phyloP scores from a whole-genome alignment of 2,329 filamentous ascomycete genomes.

The Colletotrichum camelliae region DNA sequence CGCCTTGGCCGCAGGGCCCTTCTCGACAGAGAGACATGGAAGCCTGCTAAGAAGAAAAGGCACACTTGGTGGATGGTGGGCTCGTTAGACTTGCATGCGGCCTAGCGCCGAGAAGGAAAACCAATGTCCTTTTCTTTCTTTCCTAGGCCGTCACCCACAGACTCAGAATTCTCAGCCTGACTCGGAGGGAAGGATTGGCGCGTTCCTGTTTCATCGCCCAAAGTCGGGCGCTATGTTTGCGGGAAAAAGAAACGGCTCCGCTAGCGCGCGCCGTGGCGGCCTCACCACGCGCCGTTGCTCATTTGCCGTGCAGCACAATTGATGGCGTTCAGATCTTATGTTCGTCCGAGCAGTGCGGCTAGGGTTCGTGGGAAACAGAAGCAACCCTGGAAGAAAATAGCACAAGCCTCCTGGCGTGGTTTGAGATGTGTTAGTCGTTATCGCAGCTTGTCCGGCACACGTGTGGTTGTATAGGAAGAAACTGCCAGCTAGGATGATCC shows the following conservation, averaged over 20 bases:
- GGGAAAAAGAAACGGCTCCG: constrained; percentile 4
- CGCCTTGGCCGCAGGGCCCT: not conserved
- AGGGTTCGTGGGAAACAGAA: not conserved
- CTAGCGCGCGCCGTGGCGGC: constrained; percentile 11
- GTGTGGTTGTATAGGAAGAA: not conserved
- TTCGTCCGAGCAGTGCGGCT: constrained; percentile 3
- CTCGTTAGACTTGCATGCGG: constrained; percentile 1
- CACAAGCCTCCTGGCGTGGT: constrained; percentile 3
- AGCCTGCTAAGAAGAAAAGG: not conserved
- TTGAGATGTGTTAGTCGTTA: not conserved
- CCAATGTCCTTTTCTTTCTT: not conserved
- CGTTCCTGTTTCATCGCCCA: constrained; percentile 4
- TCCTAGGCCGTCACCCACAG: not conserved
- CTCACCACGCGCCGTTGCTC: constrained; percentile 9
- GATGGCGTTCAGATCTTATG: not conserved
- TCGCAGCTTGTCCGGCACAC: not conserved
- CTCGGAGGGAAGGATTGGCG: not conserved
- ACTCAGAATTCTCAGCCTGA: not conserved
- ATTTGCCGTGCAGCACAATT: not conserved
- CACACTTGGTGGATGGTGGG: not conserved
- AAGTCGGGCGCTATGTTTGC: not conserved
- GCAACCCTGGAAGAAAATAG: not conserved
- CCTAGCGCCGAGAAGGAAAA: not conserved
- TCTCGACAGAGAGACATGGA: not conserved
- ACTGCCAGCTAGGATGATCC: not conserved